phyloP scores from a whole-genome alignment of 1,139 yeast genomes.

The Eremothecium cymbalariae region DNA sequence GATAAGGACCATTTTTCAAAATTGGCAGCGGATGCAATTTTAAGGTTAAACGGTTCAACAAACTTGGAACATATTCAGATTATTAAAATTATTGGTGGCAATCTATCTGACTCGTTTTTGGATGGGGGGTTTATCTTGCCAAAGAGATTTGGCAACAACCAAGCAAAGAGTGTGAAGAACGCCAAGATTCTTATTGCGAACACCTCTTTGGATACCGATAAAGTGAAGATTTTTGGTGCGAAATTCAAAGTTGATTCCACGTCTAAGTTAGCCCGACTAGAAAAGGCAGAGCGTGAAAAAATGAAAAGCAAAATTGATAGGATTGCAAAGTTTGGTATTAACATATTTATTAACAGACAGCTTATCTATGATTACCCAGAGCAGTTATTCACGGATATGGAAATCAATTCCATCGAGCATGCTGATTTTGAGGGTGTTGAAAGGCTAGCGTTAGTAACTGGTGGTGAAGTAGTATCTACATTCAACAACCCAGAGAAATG shows the following conservation, averaged over 20 bases:
- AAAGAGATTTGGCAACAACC: constrained; percentile 88
- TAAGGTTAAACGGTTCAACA: constrained; percentile 89
- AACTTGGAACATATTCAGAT: constrained; percentile 90
- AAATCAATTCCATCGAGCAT: constrained; percentile 89
- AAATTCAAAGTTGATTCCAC: constrained; percentile 96
- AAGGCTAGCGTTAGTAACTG: constrained; percentile 91
- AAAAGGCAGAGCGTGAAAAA: constrained; percentile 88
- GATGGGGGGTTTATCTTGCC: constrained; percentile 93
- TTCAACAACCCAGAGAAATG: constrained; percentile 87
- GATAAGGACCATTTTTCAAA: constrained; percentile 84
- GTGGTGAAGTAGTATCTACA: constrained; percentile 96
- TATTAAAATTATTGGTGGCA: constrained; percentile 89
- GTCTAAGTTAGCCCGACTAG: constrained; percentile 87
- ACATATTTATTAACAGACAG: constrained; percentile 90
- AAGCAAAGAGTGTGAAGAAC: constrained; percentile 76
- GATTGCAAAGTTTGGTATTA: constrained; percentile 73
- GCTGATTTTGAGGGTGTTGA: constrained; percentile 99
- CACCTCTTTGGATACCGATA: constrained; percentile 95
- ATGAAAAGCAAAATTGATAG: constrained; percentile 87
- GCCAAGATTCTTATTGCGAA: constrained; percentile 89
- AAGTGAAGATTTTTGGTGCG: constrained; percentile 95
- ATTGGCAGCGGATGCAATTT: constrained; percentile 88
- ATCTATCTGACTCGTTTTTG: constrained; percentile 79
- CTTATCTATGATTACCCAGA: constrained; percentile 97
- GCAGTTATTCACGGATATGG: constrained; percentile 80